Evolutionary conservation across 2,329 filamentous ascomycete genomes (phyloP), one percentile per base, ranked within the genome.

Genomic region (Aspergillus novoparasiticus): DNA sequence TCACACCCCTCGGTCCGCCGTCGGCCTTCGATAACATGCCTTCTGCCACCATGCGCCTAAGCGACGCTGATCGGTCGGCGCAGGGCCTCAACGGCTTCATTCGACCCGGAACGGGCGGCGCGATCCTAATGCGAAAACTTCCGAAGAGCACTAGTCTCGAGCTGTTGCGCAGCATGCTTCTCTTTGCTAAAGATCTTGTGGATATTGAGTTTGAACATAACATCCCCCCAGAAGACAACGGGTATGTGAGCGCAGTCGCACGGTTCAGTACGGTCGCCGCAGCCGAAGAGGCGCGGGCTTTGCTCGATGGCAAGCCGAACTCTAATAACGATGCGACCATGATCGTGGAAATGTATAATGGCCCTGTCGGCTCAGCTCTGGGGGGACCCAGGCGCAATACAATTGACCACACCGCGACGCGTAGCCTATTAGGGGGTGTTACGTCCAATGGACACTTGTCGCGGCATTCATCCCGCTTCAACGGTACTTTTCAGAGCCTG

Each of bases 141-240:
- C 86, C 87, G 4, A 82, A 80, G 63, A 87, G 83, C 72, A 88
- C 84, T 50, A 86, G 83, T 70, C 76, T 81, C 57, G 87, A 89
- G 66, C 81, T 84, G 21, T 80, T 90, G 61, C 83, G 84, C 67
- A 87, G 85, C 73, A 87, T 90, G 80, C 79, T 90, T 6, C 80
- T 89, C n/a, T 89, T 90, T 69, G 86, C 87, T 23, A 86, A 87
- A 69, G 86, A 89, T 66, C 80, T 89, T 56, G 77, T 87, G 56
- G 84, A 87, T 66, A 84, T 83, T 60, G 84, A 87, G 59, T 83
- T 89, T 64, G 78, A 89, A 19, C 76, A 80, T 6, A 80, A 81
- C 57, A 83, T 85, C n/a, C 80, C 81, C 64, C 78, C 83, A 19
- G 85, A 88, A 57, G 86, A 89, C 68, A 78, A 80, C 56, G 83